A percentile compares a stretch with the other conserved stretches of the same genome.
Evolutionary conservation across 352 stramenopile genomes (phyloP).

Genomic region (Phytophthora nicotianae): DNA sequence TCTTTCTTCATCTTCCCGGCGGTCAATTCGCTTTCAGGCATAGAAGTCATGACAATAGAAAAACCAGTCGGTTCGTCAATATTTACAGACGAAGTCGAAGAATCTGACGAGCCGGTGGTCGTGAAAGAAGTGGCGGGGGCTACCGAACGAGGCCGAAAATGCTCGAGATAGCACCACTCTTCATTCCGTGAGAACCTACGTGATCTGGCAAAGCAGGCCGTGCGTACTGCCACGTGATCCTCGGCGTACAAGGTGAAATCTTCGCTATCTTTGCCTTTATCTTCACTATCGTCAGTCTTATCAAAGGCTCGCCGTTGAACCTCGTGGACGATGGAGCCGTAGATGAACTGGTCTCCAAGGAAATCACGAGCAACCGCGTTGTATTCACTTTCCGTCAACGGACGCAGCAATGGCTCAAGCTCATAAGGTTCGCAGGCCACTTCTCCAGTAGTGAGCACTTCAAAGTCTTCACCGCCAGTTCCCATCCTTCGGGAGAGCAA

Average conservation of each 20-base stretch:
- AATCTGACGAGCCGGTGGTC: slow-evolving; percentile 8
- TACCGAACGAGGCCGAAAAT: slow-evolving; percentile 29
- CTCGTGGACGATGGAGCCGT: slow-evolving; percentile 53
- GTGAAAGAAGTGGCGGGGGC: slow-evolving; percentile 8
- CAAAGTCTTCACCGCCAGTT: slow-evolving; percentile 23
- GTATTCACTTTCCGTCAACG: slow-evolving; percentile 39
- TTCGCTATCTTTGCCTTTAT: slow-evolving; percentile 1
- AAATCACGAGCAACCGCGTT: slow-evolving; percentile 35
- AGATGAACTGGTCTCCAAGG: slow-evolving; percentile 52
- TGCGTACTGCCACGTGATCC: slow-evolving; percentile 47
- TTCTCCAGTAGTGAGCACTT: slow-evolving; percentile 43
- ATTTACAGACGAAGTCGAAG: slow-evolving; percentile 22
- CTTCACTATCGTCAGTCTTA: slow-evolving; percentile 8
- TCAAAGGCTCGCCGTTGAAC: slow-evolving; percentile 29
- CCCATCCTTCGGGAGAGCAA: slow-evolving; percentile 34
- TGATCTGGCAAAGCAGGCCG: slow-evolving; percentile 42
- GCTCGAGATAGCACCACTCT: slow-evolving; percentile 56
- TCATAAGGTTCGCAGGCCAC: slow-evolving; percentile 36
- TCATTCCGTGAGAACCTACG: slow-evolving; percentile 44
- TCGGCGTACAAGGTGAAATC: slow-evolving; percentile 15
- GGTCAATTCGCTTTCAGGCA: slow-evolving; percentile 32
- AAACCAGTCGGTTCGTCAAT: slow-evolving; percentile 32
- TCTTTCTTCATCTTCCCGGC: slow-evolving; percentile 38
- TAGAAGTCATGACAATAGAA: slow-evolving; percentile 38
- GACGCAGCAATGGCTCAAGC: slow-evolving; percentile 34